phyloP scores from a whole-genome alignment of 2,329 filamentous ascomycete species.

The Sporothrix luriei region DNA sequence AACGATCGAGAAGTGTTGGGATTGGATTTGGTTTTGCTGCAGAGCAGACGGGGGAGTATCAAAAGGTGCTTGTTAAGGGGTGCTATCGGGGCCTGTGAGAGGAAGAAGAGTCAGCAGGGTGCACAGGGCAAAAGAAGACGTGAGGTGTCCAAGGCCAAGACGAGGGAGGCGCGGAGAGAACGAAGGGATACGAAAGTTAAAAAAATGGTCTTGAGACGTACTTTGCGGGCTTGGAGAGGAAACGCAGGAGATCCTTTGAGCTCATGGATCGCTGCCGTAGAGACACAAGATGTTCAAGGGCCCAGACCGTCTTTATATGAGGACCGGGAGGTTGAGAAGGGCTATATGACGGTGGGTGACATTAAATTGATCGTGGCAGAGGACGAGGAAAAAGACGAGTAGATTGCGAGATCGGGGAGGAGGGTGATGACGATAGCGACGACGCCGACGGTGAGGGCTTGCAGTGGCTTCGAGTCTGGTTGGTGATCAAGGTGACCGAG shows the following conservation, averaged over 20 bases:
- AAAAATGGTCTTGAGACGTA: slow-evolving; percentile 51
- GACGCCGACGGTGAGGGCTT: not conserved
- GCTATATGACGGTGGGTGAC: slow-evolving; percentile 23
- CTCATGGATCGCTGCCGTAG: slow-evolving; percentile 70
- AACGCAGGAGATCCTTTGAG: slow-evolving; percentile 86
- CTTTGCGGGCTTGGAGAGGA: slow-evolving; percentile 94
- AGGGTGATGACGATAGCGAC: not conserved
- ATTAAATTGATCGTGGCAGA: slow-evolving; percentile 25
- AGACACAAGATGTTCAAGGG: slow-evolving; percentile 17
- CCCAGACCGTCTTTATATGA: slow-evolving; percentile 23
- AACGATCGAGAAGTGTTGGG: slow-evolving; percentile 66
- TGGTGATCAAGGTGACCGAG: slow-evolving; percentile 1
- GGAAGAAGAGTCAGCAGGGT: not conserved
- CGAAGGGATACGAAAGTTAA: not conserved
- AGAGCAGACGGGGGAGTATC: not conserved
- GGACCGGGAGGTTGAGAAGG: slow-evolving; percentile 4
- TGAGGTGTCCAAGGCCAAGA: not conserved
- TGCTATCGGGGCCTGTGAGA: slow-evolving; percentile 62
- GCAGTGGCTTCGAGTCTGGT: not conserved
- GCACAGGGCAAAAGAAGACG: not conserved
- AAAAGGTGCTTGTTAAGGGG: slow-evolving; percentile 44
- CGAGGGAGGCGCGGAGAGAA: slow-evolving; percentile 22
- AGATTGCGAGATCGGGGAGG: not conserved
- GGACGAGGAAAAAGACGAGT: not conserved
- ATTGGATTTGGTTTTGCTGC: slow-evolving; percentile 36